Evolutionary conservation across 1,139 yeast species (phyloP), one percentile per base, ranked within the genome.

Genomic region (Blastobotrys illinoisensis): DNA sequence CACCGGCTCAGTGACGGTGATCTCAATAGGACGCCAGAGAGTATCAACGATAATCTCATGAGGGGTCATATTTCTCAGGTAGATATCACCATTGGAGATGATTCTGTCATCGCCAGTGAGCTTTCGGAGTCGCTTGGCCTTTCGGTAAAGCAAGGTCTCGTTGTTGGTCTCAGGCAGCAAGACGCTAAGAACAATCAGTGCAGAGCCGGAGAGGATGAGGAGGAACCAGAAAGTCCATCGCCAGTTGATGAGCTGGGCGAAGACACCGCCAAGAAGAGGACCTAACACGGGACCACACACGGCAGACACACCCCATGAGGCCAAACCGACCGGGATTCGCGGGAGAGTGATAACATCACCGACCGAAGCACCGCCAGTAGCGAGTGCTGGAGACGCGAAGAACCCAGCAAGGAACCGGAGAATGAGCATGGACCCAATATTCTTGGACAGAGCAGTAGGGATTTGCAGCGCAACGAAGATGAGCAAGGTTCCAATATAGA

Each of bases 311-410:
- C 79, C 81, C 85, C 75, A 81, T 54, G 73, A 67, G 49, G 65
- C 82, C 64, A 74, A 46, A 62, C 71, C 81, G 20, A 83, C 59
- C 0, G 61, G 64, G 36, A 57, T 19, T 11, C 48, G 28, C 5
- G 60, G 60, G 28, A 57, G 51, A 2, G 44, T 49, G 23, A 62
- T 56, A 36, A 68, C 55, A 70, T 90, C 97, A 56, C 86, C 78
- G 58, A 88, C 79, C 3, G 95, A 82, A 56, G 96, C 97, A 56
- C 91, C 95, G 11, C 91, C 96, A 61, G 88, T 82, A 3, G 95
- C 84, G 66, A 90, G 76, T 0, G 95, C 89, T 4, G 97, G 96
- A 4, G 93, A 82, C 0, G 95, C 88, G 56, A 86, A 77, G 32
- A 86, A 75, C 3, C 97, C 97, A 45, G 89, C 79, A 62, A 90